Base-by-base conservation (phyloP, 2,329 filamentous ascomycete species). In the Amesomyces nigricolor region DNA sequence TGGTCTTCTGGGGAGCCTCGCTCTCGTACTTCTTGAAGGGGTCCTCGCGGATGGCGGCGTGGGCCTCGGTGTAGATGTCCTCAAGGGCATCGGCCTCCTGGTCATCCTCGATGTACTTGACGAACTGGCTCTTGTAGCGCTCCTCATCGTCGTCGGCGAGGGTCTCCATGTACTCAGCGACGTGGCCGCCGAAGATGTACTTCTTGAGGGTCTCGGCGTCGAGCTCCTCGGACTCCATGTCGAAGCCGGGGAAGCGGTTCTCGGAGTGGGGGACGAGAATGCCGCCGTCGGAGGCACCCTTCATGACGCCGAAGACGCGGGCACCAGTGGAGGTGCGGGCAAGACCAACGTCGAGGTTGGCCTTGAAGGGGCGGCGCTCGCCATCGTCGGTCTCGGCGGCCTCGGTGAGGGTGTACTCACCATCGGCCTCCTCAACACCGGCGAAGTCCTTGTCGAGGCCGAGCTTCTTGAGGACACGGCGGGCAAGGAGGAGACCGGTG, bases 121-220 rank as follows among this genome's bases (percentile, higher is more conserved):
- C 81, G 88, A 99, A 99, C 83, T 99, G 94, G 69, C 84, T 86
- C 84, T 92, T 92, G 89, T 90, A 99, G 74, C 94, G 91, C 86
- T 99, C 94, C 88, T 99, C 94, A 73, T 99, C 94, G 74, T 99
- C 94, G 71, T 99, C 94, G 78, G 94, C 94, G 64, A 99, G 89
- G 58, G 88, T 94, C 87, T 99, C 94, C 94, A 99, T 99, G 87
- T 99, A 99, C 86, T 99, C 94, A 67, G 92, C 91, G 64, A 99
- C 89, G 85, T 99, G 94, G 61, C 94, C 92, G 72, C 83, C 94
- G 77, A 89, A 92, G 83, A 99, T 99, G 88, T 99, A 99, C 83
- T 91, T 95, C 84, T 92, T 91, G 73, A 99, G 89, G 66, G 85
- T 88, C 77, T 99, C 94, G 70, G 91, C 84, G 70, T 99, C 94